Evolutionary conservation across 805 yeast genomes (phyloP).

Genomic region (Kuraishia piskuri): DNA sequence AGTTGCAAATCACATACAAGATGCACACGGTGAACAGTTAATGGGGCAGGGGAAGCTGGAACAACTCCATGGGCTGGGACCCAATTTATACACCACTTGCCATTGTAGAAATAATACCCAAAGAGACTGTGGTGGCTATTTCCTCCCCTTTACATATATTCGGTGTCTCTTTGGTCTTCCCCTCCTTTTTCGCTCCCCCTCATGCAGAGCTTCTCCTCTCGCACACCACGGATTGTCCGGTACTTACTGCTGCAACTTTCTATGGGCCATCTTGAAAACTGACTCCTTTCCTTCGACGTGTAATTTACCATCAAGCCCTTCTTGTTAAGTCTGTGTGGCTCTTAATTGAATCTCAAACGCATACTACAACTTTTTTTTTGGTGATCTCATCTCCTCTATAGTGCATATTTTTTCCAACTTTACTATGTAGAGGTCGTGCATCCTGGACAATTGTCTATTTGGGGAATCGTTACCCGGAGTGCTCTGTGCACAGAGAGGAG

Average conservation of each 20-base stretch:
- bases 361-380: neutral
- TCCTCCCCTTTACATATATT: neutral
- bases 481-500: neutral
- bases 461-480: neutral
- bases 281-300: neutral
- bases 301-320: neutral
- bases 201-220: no score
- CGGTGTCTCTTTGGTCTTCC: neutral
- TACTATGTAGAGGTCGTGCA: neutral
- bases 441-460: neutral
- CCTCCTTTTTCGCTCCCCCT: neutral
- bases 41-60: no score
- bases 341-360: neutral
- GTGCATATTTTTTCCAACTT: neutral
- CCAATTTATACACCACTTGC: no score
- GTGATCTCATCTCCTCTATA: neutral
- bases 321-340: neutral
- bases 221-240: no score
- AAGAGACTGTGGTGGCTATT: no score
- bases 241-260: slow-evolving; percentile 30
- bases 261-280: slow-evolving; percentile 22
- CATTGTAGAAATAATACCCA: no score
- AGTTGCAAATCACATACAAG: no score
- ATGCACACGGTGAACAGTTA: no score
- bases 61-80: no score